These are phyloP conservation scores for Cyberlindnera subsufficiens DNA, from an alignment of 805 yeast species.

Conservation along the genomic window DNA sequence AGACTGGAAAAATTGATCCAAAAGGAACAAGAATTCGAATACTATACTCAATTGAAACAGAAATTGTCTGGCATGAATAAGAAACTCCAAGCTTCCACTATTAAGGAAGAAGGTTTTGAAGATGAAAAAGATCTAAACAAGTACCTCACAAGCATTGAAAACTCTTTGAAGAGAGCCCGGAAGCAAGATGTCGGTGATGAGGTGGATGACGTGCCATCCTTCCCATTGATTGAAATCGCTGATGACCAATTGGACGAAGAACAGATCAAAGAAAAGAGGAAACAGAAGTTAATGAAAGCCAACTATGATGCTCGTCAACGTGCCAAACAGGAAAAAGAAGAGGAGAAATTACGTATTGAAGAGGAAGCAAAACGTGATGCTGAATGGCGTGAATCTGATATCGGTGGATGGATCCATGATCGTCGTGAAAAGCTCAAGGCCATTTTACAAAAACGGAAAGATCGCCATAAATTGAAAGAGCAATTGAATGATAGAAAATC, in stretches of 20 bases:
- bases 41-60: slow-evolving; percentile 55
- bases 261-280: slow-evolving; percentile 79
- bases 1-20: slow-evolving; percentile 75
- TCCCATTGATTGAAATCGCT: slow-evolving; percentile 74
- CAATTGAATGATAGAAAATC: slow-evolving; percentile 87
- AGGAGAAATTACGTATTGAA: slow-evolving; percentile 52
- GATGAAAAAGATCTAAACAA: slow-evolving; percentile 67
- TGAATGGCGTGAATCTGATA: slow-evolving; percentile 71
- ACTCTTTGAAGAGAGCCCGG: slow-evolving; percentile 61
- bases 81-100: slow-evolving; percentile 45
- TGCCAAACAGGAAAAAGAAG: slow-evolving; percentile 71
- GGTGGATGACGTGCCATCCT: slow-evolving; percentile 44
- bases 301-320: slow-evolving; percentile 84
- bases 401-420: slow-evolving; percentile 72
- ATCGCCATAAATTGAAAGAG: slow-evolving; percentile 61
- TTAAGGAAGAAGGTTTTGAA: slow-evolving; percentile 72
- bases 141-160: slow-evolving; percentile 59
- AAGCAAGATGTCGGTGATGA: slow-evolving; percentile 59
- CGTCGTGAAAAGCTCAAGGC: slow-evolving; percentile 56
- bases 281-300: slow-evolving; percentile 77
- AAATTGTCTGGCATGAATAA: slow-evolving; percentile 45
- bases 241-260: slow-evolving; percentile 80
- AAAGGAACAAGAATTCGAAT: slow-evolving; percentile 73
- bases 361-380: slow-evolving; percentile 61
- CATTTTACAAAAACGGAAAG: slow-evolving; percentile 59